Evolutionary conservation across 331 rosid genomes (phyloP), one percentile per base, ranked within the genome.

Genomic region (Pyracantha coccinea): DNA sequence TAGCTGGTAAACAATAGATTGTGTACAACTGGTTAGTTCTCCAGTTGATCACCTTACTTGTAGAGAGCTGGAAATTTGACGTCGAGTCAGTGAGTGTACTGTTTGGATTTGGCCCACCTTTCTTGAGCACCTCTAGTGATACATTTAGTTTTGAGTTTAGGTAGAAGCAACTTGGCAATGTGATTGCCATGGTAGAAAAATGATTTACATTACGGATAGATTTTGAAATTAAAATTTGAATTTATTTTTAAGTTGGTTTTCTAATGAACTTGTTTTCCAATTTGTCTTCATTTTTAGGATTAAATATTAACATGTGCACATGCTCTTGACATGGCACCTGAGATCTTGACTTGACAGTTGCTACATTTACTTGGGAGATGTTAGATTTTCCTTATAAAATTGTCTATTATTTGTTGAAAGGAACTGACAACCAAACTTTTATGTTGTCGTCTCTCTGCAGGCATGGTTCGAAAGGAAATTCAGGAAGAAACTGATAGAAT

Each of bases 401-500:
- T 68, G 53, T 53, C 58, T 74, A 15, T 79, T 20, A 31, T 53
- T 57, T 74, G 19, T 74, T 25, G 71, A 50, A 47, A 74, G 25
- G 21, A 23, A 27, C 23, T 4, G 60, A 21, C 10, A 27, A n/a
- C 77, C 15, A 44, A 58, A 16, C 75, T 77, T 23, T 55, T 72
- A 14, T 76, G 57, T 8, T 75, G 64, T 11, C 2, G 73, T 65
- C 65, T 75, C 76, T 61, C 17, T 63, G 83, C 88, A 93, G 98
- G 88, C 21, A 19, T 80, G 45, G 87, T 93, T 57, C 96, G 98
- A 54, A 83, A 87, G 77, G 98, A 93, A 81, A 93, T 93, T 80
- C 89, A 88, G 77, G 96, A 93, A 11, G 98, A 93, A 86, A 93
- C 98, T 76, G 98, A 93, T 74, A 85, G 98, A 83, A 68, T 89